These are phyloP conservation scores for Medicago arabica DNA, from an alignment of 306 rosid species.

Conservation along the genomic window DNA sequence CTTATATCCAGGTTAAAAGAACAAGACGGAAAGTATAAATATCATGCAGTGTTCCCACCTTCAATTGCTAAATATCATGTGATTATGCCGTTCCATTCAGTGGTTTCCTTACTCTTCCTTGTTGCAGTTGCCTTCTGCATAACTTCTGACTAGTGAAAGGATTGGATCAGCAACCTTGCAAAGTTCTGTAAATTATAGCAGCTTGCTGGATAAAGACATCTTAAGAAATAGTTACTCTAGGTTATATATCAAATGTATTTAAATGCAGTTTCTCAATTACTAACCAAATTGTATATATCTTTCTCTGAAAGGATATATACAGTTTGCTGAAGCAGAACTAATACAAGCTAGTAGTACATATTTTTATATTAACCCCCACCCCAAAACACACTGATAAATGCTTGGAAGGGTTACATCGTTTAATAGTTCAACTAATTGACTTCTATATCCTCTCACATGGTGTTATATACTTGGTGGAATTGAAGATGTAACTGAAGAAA, in stretches of 20 bases:
- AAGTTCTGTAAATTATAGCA: slow-evolving; percentile 38
- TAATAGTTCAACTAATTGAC: too few species aligned
- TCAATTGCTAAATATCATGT: neutral
- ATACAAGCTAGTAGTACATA: too few species aligned
- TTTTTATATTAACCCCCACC: too few species aligned
- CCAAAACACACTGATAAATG: too few species aligned
- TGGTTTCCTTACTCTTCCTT: too few species aligned
- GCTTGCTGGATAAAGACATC: neutral
- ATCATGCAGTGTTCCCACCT: slow-evolving; percentile 6
- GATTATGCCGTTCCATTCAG: slow-evolving; percentile 11
- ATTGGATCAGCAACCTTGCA: neutral
- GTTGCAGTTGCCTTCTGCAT: neutral
- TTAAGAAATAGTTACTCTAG: slow-evolving; percentile 10
- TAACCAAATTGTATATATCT: neutral
- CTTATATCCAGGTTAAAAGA: slow-evolving; percentile 46
- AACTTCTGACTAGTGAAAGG: slow-evolving; percentile 10
- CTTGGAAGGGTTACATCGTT: too few species aligned
- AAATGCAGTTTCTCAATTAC: neutral
- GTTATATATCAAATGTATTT: neutral
- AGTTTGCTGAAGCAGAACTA: too few species aligned
- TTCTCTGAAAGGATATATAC: too few species aligned
- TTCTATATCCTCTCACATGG: too few species aligned
- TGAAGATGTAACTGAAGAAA: too few species aligned
- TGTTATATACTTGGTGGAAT: too few species aligned
- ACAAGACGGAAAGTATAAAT: slow-evolving; percentile 38